These are phyloP conservation scores for Pestalotiopsis fici DNA, from an alignment of 2,329 filamentous ascomycete species.

Conservation along the genomic window DNA sequence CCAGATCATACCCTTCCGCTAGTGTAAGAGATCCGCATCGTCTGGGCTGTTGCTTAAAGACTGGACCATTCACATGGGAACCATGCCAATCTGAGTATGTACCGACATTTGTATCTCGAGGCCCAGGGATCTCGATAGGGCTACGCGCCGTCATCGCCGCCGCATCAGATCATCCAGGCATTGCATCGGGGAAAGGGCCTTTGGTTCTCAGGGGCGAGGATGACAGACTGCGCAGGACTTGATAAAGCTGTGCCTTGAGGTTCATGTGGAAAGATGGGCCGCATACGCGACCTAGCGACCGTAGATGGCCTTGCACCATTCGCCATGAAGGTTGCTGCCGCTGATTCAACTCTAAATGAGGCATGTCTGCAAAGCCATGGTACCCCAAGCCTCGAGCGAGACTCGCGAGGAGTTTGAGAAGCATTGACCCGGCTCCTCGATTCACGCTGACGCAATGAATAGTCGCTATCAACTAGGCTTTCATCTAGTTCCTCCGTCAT, in stretches of 20 bases:
- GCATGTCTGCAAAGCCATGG: not conserved
- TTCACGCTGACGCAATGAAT: not conserved
- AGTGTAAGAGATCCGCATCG: not conserved
- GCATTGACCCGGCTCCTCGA: not conserved
- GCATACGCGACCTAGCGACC: not conserved
- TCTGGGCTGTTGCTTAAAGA: not conserved
- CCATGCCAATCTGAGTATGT: not conserved
- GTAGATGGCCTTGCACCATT: not conserved
- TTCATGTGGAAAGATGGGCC: not conserved
- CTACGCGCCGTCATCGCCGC: not conserved
- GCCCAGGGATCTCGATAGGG: not conserved
- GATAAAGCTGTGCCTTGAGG: not conserved
- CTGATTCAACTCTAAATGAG: not conserved
- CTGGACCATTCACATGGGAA: not conserved
- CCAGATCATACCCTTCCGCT: conserved; percentile 19
- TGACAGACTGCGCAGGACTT: not conserved
- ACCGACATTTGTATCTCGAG: not conserved
- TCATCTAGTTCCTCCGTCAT: not conserved
- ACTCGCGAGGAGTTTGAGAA: not conserved
- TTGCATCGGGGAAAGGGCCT: not conserved
- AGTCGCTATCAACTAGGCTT: not conserved
- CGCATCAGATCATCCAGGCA: not conserved
- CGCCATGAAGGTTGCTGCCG: not conserved
- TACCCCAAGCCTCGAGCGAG: not conserved
- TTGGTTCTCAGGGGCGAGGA: not conserved